These are phyloP conservation scores for Arthrocladium fulminans DNA, from an alignment of 2,329 filamentous ascomycete species.

Conservation along the genomic window DNA sequence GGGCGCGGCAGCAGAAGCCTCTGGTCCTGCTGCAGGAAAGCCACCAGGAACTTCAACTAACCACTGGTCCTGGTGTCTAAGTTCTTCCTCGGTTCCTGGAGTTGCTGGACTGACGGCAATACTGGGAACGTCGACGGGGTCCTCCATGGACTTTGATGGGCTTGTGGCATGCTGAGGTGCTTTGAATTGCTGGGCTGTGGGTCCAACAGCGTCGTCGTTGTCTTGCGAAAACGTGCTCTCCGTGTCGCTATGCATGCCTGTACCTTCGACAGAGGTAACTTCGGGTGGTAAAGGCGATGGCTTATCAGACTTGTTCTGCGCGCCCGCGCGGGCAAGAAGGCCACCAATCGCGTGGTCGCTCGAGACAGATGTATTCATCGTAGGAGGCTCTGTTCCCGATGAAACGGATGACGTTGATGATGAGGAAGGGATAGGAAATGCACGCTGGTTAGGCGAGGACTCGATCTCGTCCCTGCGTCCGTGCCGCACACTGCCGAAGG, in stretches of 20 bases:
- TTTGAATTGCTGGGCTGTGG: not conserved
- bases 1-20: not conserved
- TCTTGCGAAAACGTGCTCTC: conserved; percentile 23
- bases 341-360: conserved; percentile 45
- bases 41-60: conserved; percentile 50
- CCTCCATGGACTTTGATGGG: not conserved
- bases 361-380: conserved; percentile 35
- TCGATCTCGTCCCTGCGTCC: conserved; percentile 24
- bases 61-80: conserved; percentile 21
- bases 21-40: conserved; percentile 38
- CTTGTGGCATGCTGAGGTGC: not conserved
- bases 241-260: conserved; percentile 55
- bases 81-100: conserved; percentile 28
- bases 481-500: conserved; percentile 52
- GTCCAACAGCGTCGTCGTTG: conserved; percentile 2
- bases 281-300: conserved; percentile 62
- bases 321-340: conserved; percentile 40
- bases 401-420: conserved; percentile 30
- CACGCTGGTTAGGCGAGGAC: conserved; percentile 39
- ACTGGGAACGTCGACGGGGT: conserved; percentile 28
- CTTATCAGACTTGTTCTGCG: conserved; percentile 25
- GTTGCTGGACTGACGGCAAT: conserved; percentile 42
- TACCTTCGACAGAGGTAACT: conserved; percentile 60
- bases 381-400: conserved; percentile 25
- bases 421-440: conserved; percentile 9